Conservation (phyloP, 2,329 filamentous ascomycete genomes). For the Macroventuria anomochaeta region DNA sequence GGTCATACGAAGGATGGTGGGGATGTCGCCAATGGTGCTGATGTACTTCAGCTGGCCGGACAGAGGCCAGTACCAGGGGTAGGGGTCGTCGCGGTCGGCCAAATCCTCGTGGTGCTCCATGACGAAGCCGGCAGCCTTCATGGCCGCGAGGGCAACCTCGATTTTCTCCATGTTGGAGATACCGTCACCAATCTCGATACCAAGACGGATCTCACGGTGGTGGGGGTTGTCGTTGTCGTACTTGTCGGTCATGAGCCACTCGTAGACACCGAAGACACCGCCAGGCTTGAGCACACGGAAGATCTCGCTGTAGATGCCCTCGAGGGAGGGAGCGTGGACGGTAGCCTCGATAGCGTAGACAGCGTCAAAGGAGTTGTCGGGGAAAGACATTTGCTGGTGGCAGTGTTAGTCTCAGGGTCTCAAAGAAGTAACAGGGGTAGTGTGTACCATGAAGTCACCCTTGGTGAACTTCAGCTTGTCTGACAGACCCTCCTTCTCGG, state of each 20-base stretch:
- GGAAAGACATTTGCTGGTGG: conserved; percentile 86
- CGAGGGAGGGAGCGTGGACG: conserved; percentile 87
- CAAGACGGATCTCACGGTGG: conserved; percentile 89
- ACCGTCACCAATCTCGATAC: conserved; percentile 93
- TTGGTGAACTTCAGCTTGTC: conserved; percentile 86
- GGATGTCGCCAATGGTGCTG: conserved; percentile 77
- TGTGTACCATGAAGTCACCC: conserved; percentile 87
- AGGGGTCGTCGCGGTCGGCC: conserved; percentile 73
- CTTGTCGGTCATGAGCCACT: conserved; percentile 97
- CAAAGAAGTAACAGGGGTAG: no score
- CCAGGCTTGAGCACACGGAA: conserved; percentile 95
- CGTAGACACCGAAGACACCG: conserved; percentile 94
- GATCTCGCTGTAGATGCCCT: conserved; percentile 93
- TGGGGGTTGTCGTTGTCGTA: conserved; percentile 89
- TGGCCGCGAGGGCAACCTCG: conserved; percentile 78
- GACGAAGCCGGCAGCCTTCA: conserved; percentile 87
- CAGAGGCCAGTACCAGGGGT: conserved; percentile 94
- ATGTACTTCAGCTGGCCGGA: conserved; percentile 85
- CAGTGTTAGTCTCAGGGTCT: conserved; percentile 13
- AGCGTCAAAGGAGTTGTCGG: conserved; percentile 88
- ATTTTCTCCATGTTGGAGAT: conserved; percentile 97
- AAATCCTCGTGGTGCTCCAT: conserved; percentile 86
- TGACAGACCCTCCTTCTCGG: conserved; percentile 78
- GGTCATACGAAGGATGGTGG: conserved; percentile 89
- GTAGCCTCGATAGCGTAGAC: conserved; percentile 98